A percentile compares a stretch with the other conserved stretches of the same genome.
phyloP scores from a whole-genome alignment of 257 asterid genomes.

The Solanum virginianum region DNA sequence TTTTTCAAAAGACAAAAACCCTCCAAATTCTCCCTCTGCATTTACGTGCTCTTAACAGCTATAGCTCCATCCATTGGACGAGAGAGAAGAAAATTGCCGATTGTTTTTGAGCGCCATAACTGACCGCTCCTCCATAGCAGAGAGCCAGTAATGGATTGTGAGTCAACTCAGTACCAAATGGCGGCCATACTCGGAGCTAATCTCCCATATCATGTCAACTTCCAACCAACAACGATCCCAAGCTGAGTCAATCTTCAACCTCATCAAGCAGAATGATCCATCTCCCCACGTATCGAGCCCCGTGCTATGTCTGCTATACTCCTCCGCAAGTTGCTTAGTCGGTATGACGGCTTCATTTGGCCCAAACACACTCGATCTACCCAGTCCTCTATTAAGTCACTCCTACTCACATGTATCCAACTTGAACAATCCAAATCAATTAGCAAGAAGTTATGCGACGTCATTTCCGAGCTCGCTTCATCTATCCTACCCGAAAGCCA shows the following conservation, averaged over 20 bases:
- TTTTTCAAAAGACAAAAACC: background rate
- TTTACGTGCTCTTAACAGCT: background rate
- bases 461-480: constrained; percentile 84
- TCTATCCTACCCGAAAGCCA: constrained; percentile 67
- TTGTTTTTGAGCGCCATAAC: background rate
- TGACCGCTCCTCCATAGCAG: background rate
- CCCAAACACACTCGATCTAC: constrained; percentile 46
- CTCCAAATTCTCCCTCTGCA: background rate
- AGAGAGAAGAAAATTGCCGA: background rate
- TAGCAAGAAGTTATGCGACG: constrained; percentile 69
- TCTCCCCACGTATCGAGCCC: constrained; percentile 44
- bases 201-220: constrained; percentile 77
- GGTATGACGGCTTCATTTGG: constrained; percentile 73
- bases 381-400: constrained; percentile 45
- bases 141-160: constrained; percentile 42
- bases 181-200: constrained; percentile 64
- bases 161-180: constrained; percentile 62
- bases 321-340: constrained; percentile 79
- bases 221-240: constrained; percentile 80
- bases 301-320: constrained; percentile 84
- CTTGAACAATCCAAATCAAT: constrained; percentile 54
- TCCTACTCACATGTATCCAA: constrained; percentile 48
- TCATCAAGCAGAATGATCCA: constrained; percentile 67
- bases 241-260: constrained; percentile 79
- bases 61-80: constrained; percentile 2